Percentiles rank a stretch among this genome's conserved stretches.
Conservation (phyloP, 2,329 filamentous ascomycete species). For the Leptographium flavum region DNA sequence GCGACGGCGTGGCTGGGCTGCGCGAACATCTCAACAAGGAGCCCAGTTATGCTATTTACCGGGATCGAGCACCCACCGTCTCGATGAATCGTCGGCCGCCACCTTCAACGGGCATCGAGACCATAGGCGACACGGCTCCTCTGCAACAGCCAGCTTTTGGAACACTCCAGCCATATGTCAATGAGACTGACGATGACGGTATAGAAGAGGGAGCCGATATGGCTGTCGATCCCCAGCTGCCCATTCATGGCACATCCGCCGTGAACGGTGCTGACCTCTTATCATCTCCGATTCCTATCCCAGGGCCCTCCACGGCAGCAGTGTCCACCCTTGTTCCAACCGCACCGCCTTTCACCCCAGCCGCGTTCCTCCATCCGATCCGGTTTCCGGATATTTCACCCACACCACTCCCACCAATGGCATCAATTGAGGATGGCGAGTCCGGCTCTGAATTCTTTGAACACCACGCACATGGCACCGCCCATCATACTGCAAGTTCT, state of each 20-base stretch:
- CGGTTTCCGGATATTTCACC: neutral
- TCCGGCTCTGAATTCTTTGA: neutral
- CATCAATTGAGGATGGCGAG: neutral
- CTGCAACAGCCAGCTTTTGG: conserved; percentile 21
- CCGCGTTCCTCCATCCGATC: neutral
- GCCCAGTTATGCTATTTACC: conserved; percentile 29
- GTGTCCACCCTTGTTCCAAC: neutral
- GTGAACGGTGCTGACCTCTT: neutral
- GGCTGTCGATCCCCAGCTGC: conserved; percentile 18
- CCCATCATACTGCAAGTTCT: neutral
- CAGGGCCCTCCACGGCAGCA: neutral
- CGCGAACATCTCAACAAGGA: conserved; percentile 60
- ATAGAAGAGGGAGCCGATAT: conserved; percentile 27
- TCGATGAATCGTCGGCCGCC: conserved; percentile 7
- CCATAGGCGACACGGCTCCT: conserved; percentile 4
- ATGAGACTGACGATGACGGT: conserved; percentile 30
- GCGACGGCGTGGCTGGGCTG: conserved; percentile 63
- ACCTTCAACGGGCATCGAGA: conserved; percentile 11
- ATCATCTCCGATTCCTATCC: conserved; percentile 1
- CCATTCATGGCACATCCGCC: neutral
- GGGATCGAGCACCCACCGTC: conserved; percentile 16
- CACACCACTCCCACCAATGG: neutral
- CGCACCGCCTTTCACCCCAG: conserved; percentile 2
- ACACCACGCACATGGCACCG: neutral
- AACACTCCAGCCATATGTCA: conserved; percentile 19